Base-by-base conservation (phyloP, 2,329 filamentous ascomycete genomes). In the Alternaria panax region DNA sequence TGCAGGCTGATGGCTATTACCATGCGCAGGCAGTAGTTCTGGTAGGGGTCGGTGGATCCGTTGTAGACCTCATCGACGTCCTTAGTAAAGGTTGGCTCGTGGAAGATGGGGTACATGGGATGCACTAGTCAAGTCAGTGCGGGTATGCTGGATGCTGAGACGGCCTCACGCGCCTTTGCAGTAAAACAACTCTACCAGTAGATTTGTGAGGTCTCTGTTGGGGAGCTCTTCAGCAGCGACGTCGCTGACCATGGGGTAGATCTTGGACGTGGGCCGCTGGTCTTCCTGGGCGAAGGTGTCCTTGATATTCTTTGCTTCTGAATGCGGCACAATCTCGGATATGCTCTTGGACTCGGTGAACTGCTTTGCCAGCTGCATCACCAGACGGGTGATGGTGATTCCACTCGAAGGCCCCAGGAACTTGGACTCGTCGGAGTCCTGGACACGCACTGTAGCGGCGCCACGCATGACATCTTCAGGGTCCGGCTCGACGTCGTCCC, bases 281-380 rank as follows among this genome's bases (percentile, higher is more conserved):
- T 87, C 84, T 85, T 96, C 82, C 83, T 88, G 75, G 69, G 84
- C 71, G 80, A 89, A 80, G 80, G 92, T 82, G 82, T 90, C 86
- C 86, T 90, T 84, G 81, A 90, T 83, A 75, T 88, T 81, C 82
- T 87, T 80, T 80, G 88, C 74, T 77, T 87, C 77, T 80, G 88
- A 75, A 86, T 93, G 90, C 4, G 93, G 92, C 30, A 97, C 92
- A 50, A 98, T 88, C 68, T 97, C 93, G 58, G 92, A 93, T 75
- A 98, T 97, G 66, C 90, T 92, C 77, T 93, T 92, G 5, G 92
- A 90, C 71, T 95, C 91, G 25, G 93, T 96, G 72, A 94, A 96
- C 64, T 93, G 90, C 80, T 97, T 98, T 53, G 94, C 94, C 78
- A 97, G 88, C 76, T 97, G 93, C 91, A 99, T 97, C 11, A 99